These are phyloP conservation scores for Circinella umbellata DNA, from an alignment of 371 early-diverging fungal genomes.

Conservation along the genomic window DNA sequence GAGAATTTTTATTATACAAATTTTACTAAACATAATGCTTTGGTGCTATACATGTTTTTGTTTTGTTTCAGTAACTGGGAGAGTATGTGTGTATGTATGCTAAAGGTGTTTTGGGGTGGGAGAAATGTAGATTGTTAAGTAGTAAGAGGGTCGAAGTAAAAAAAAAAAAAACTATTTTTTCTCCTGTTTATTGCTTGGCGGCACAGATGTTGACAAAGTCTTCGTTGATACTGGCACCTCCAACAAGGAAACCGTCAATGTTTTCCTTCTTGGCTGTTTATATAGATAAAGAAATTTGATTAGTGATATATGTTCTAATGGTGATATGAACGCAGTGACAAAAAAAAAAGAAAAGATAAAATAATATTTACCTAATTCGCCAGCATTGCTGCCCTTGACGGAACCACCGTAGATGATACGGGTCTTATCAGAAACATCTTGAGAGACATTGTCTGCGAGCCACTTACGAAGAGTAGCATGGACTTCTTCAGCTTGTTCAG, in stretches of 20 bases:
- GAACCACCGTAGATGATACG: slow-evolving; percentile 98
- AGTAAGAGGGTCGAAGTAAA: neutral
- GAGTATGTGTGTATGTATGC: too few species aligned
- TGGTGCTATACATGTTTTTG: too few species aligned
- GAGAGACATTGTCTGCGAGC: slow-evolving; percentile 82
- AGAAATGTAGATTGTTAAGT: too few species aligned
- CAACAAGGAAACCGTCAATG: slow-evolving; percentile 99
- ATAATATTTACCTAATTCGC: slow-evolving; percentile 67
- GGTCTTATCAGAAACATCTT: slow-evolving; percentile 82
- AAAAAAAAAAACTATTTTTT: neutral
- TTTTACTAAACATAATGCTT: too few species aligned
- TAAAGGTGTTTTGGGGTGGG: too few species aligned
- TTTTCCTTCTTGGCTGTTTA: slow-evolving; percentile 70
- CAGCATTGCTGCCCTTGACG: slow-evolving; percentile 84
- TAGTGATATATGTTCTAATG: too few species aligned
- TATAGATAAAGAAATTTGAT: slow-evolving; percentile 32
- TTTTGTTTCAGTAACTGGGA: too few species aligned
- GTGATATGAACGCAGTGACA: too few species aligned
- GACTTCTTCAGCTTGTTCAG: slow-evolving; percentile 97
- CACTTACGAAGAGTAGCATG: slow-evolving; percentile 91
- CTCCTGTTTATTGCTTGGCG: slow-evolving; percentile 37
- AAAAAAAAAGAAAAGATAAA: slow-evolving; percentile 64
- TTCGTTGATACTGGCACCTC: slow-evolving; percentile 96
- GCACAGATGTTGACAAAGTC: slow-evolving; percentile 80
- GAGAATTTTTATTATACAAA: too few species aligned